phyloP scores from a whole-genome alignment of 192 early-diverging fungal species.

The Coemansia sp. region DNA sequence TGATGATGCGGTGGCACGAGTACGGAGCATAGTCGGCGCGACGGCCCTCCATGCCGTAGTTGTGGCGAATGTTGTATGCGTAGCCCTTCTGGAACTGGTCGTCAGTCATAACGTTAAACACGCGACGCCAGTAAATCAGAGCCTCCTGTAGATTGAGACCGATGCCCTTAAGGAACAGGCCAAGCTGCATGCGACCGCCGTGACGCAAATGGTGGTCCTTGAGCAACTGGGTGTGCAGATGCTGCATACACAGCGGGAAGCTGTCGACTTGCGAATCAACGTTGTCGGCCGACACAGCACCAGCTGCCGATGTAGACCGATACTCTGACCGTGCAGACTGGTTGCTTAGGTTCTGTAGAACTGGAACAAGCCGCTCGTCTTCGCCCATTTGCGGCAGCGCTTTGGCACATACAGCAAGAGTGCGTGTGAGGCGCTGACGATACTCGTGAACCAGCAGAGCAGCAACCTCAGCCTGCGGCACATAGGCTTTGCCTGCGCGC shows the following conservation, averaged over 20 bases:
- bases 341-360: slow-evolving; percentile 81
- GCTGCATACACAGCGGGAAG: slow-evolving; percentile 93
- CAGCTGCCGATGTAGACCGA: slow-evolving; percentile 51
- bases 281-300: slow-evolving; percentile 63
- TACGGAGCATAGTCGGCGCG: slow-evolving; percentile 77
- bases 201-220: slow-evolving; percentile 83
- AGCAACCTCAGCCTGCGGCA: slow-evolving; percentile 70
- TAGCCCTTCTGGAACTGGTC: slow-evolving; percentile 93
- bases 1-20: slow-evolving; percentile 88
- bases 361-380: slow-evolving; percentile 85
- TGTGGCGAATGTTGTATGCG: slow-evolving; percentile 93
- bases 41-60: slow-evolving; percentile 93
- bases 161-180: slow-evolving; percentile 93
- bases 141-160: slow-evolving; percentile 88
- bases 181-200: slow-evolving; percentile 84
- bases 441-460: slow-evolving; percentile 77
- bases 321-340: slow-evolving; percentile 78
- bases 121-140: slow-evolving; percentile 84
- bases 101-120: slow-evolving; percentile 77
- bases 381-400: slow-evolving; percentile 85
- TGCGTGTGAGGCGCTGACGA: slow-evolving; percentile 57
- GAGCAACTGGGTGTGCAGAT: slow-evolving; percentile 70
- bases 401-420: slow-evolving; percentile 66
- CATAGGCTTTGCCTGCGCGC: slow-evolving; percentile 65
- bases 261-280: slow-evolving; percentile 66